A percentile compares a stretch with the other conserved stretches of the same genome.
phyloP scores from a whole-genome alignment of 2,329 filamentous ascomycete genomes.

The Hymenoscyphus fructigenus region DNA sequence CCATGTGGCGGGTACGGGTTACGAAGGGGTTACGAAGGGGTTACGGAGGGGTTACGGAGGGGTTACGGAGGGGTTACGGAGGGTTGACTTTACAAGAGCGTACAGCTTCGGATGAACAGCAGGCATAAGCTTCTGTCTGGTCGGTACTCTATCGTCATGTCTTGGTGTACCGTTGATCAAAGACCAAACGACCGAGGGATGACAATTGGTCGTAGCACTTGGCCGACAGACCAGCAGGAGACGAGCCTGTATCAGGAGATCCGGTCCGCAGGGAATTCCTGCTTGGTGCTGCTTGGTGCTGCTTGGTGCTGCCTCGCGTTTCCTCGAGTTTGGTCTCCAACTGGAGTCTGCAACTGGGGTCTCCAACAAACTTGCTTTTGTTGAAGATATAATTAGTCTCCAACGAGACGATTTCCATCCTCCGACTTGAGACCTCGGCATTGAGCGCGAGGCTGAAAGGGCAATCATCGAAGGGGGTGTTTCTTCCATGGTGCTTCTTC shows the following conservation, averaged over 20 bases:
- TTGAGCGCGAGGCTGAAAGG: background rate
- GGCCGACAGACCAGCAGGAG: background rate
- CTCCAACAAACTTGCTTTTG: background rate
- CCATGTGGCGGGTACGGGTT: background rate
- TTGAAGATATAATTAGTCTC: background rate
- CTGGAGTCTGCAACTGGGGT: too few species aligned
- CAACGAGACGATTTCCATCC: background rate
- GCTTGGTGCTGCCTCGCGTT: too few species aligned
- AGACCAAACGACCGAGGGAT: background rate
- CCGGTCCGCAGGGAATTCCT: background rate
- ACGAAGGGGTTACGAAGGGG: background rate
- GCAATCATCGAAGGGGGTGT: background rate
- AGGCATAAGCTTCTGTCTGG: background rate
- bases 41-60: background rate
- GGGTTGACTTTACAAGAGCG: too few species aligned
- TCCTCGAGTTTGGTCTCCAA: too few species aligned
- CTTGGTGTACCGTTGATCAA: background rate
- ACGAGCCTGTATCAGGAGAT: background rate
- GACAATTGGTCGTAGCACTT: background rate
- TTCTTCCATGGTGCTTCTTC: background rate
- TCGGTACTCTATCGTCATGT: background rate
- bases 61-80: background rate
- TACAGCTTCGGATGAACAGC: background rate
- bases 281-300: background rate
- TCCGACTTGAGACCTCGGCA: background rate